Percentiles rank a stretch among this genome's conserved stretches.
Evolutionary conservation across 176 grass and related monocot genomes (phyloP).

Genomic region (Thalia dealbata): DNA sequence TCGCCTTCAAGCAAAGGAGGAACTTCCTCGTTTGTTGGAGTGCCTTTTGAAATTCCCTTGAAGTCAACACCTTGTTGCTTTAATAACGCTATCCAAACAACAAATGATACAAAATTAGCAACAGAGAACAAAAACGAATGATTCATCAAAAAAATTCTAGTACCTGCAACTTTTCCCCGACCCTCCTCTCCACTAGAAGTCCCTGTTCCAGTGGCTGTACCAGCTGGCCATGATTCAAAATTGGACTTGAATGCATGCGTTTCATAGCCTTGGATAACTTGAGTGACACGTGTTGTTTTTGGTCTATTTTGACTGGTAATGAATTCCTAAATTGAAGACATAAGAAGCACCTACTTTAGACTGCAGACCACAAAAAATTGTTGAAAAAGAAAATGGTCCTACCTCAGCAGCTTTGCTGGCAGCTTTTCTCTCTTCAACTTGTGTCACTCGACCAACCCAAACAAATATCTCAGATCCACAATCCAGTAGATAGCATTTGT

Average conservation of each 20-base stretch:
- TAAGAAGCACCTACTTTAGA: not conserved
- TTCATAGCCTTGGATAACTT: conserved; percentile 95
- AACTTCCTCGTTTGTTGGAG: conserved; percentile 88
- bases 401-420: conserved; percentile 86
- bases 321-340: conserved; percentile 51
- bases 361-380: conserved; percentile 1
- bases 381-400: conserved; percentile 19
- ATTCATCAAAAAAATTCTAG: not conserved
- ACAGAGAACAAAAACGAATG: conserved; percentile 1
- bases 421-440: conserved; percentile 84
- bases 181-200: conserved; percentile 60
- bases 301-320: conserved; percentile 61
- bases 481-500: conserved; percentile 84
- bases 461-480: conserved; percentile 88
- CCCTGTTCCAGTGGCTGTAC: conserved; percentile 30
- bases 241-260: conserved; percentile 84
- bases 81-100: conserved; percentile 57
- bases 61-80: conserved; percentile 95
- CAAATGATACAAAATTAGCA: conserved; percentile 20
- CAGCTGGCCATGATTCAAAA: conserved; percentile 86
- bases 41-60: conserved; percentile 63
- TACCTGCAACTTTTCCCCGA: conserved; percentile 97
- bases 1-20: conserved; percentile 88
- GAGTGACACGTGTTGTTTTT: conserved; percentile 63
- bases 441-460: conserved; percentile 94